Conservation (phyloP, 768 basidiomycete genomes). For the Chalciporus piperatus region DNA sequence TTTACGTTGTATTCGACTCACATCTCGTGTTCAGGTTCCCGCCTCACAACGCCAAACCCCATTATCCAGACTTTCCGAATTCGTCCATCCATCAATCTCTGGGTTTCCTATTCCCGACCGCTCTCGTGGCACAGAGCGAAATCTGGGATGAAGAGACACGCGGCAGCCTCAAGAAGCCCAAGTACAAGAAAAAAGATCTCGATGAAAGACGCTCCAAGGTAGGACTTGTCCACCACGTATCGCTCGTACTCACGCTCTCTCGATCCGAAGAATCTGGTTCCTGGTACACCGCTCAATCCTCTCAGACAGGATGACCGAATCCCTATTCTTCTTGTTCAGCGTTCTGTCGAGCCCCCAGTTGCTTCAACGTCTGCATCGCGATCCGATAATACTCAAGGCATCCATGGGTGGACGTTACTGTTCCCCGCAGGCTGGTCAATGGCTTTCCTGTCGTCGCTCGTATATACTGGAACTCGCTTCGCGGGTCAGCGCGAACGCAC, state of each 20-base stretch:
- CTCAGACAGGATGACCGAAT: conserved; percentile 77
- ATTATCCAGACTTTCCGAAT: conserved; percentile 24
- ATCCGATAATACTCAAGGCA: conserved; percentile 35
- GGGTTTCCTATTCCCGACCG: conserved; percentile 47
- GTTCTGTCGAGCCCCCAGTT: conserved; percentile 49
- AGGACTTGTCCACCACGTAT: background rate
- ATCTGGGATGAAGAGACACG: conserved; percentile 71
- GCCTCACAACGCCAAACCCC: conserved; percentile 65
- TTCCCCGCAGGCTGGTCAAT: conserved; percentile 89
- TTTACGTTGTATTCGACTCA: background rate
- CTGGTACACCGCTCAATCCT: conserved; percentile 69
- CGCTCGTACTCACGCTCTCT: background rate
- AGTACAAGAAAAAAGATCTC: conserved; percentile 79
- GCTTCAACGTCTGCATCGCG: conserved; percentile 13
- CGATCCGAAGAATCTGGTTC: conserved; percentile 61
- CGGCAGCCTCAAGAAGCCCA: conserved; percentile 52
- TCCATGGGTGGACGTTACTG: conserved; percentile 88
- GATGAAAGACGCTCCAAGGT: conserved; percentile 82
- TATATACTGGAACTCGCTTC: conserved; percentile 79
- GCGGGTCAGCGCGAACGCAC: conserved; percentile 82
- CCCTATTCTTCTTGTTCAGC: conserved; percentile 81
- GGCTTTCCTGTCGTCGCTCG: conserved; percentile 82
- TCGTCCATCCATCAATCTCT: conserved; percentile 28
- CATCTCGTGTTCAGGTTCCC: conserved; percentile 59
- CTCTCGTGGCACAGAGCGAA: conserved; percentile 57